Evolutionary conservation across 768 basidiomycete species (phyloP).

Genomic region (Galerina marginata): DNA sequence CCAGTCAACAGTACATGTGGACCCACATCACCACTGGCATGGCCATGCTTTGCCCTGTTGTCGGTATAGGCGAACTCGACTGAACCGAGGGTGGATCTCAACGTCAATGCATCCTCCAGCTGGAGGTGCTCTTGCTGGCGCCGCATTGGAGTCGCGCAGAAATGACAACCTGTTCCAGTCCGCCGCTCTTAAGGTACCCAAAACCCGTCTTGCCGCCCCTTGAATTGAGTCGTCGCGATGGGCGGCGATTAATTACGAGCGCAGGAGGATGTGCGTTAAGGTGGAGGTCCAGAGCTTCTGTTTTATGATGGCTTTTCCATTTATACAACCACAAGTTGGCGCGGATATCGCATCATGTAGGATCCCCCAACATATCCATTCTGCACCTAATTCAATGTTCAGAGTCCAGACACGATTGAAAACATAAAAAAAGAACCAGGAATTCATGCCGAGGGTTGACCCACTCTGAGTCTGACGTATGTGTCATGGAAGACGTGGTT

Average conservation of each 20-base stretch:
- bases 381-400: too few relatives aligned
- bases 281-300: too few relatives aligned
- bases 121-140: background rate
- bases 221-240: background rate
- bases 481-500: too few relatives aligned
- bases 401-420: too few relatives aligned
- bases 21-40: background rate
- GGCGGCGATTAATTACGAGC: background rate
- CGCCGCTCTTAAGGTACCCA: background rate
- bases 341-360: too few relatives aligned
- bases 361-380: too few relatives aligned
- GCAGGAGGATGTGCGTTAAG: too few relatives aligned
- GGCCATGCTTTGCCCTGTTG: background rate
- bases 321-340: too few relatives aligned
- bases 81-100: background rate
- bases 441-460: too few relatives aligned
- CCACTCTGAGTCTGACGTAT: too few relatives aligned
- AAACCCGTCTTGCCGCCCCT: background rate
- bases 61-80: constrained; percentile 3
- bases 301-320: too few relatives aligned
- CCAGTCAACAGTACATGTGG: background rate
- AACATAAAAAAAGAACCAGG: too few relatives aligned
- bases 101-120: background rate
- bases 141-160: constrained; percentile 4
- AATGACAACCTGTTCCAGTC: background rate